Evolutionary conservation across 176 grass and related monocot species (phyloP).

Genomic region (Paspalum notatum): DNA sequence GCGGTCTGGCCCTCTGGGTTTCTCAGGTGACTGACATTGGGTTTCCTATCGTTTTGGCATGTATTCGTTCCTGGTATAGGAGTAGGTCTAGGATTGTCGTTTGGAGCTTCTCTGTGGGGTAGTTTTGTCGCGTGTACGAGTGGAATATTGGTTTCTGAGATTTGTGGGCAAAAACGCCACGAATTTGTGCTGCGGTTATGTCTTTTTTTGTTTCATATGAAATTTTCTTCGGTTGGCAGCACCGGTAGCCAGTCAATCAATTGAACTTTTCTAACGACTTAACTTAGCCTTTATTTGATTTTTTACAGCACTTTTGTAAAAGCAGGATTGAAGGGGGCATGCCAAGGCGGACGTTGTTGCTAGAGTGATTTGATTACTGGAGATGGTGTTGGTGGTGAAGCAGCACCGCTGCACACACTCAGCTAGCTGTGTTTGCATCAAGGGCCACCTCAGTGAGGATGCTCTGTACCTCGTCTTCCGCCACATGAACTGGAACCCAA

Average conservation of each 20-base stretch:
- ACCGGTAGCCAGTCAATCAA: neutral
- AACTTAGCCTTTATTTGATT: neutral
- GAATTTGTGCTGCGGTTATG: neutral
- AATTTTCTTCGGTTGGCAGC: neutral
- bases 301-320: neutral
- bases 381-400: slow-evolving; percentile 77
- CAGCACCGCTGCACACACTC: slow-evolving; percentile 96
- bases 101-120: neutral
- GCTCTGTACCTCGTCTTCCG: slow-evolving; percentile 87
- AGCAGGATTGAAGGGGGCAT: slow-evolving; percentile 38
- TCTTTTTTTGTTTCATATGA: neutral
- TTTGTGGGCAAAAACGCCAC: neutral
- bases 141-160: neutral
- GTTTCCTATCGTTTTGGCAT: neutral
- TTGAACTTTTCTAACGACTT: neutral
- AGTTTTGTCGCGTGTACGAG: neutral
- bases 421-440: slow-evolving; percentile 76
- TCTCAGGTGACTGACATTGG: neutral
- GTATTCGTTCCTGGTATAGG: neutral
- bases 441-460: slow-evolving; percentile 91
- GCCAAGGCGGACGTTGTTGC: slow-evolving; percentile 8
- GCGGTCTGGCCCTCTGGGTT: slow-evolving; percentile 2
- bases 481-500: slow-evolving; percentile 95
- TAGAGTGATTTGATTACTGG: slow-evolving; percentile 5
- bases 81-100: neutral